These are phyloP conservation scores for Coemansia sp. DNA, from an alignment of 192 early-diverging fungal genomes.

Conservation along the genomic window DNA sequence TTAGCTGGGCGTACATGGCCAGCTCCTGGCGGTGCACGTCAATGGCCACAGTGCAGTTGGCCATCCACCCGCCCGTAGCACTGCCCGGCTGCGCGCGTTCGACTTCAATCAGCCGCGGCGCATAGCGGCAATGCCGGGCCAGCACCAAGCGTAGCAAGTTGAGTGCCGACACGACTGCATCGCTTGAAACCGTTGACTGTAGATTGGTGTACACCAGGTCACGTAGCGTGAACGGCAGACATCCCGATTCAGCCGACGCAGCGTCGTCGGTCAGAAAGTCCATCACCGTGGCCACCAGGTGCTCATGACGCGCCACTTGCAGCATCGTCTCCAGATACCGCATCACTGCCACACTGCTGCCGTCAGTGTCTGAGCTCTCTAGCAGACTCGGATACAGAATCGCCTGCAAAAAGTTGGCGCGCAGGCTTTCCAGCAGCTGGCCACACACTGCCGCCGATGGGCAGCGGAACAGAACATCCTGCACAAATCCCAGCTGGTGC, in stretches of 20 bases:
- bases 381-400: conserved; percentile 82
- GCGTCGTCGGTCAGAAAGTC: conserved; percentile 74
- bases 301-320: conserved; percentile 67
- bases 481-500: conserved; percentile 28
- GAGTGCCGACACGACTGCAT: conserved; percentile 79
- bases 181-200: conserved; percentile 74
- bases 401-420: conserved; percentile 75
- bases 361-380: conserved; percentile 89
- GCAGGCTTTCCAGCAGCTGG: conserved; percentile 64
- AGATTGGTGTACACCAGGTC: conserved; percentile 85
- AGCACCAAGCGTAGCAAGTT: conserved; percentile 76
- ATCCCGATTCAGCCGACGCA: conserved; percentile 14
- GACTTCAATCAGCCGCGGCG: conserved; percentile 72
- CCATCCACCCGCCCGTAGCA: conserved; percentile 41
- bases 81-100: conserved; percentile 48
- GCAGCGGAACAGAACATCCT: conserved; percentile 43
- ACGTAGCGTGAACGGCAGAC: conserved; percentile 65
- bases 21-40: conserved; percentile 50
- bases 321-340: conserved; percentile 86
- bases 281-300: conserved; percentile 67
- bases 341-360: conserved; percentile 82
- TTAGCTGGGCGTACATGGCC: conserved; percentile 49
- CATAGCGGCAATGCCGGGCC: conserved; percentile 69
- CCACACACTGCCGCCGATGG: conserved; percentile 32
- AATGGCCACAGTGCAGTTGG: conserved; percentile 45